Evolutionary conservation across 78 protist genomes (phyloP), one percentile per base, ranked within the genome.

Genomic region (Salpingoeca rosetta): DNA sequence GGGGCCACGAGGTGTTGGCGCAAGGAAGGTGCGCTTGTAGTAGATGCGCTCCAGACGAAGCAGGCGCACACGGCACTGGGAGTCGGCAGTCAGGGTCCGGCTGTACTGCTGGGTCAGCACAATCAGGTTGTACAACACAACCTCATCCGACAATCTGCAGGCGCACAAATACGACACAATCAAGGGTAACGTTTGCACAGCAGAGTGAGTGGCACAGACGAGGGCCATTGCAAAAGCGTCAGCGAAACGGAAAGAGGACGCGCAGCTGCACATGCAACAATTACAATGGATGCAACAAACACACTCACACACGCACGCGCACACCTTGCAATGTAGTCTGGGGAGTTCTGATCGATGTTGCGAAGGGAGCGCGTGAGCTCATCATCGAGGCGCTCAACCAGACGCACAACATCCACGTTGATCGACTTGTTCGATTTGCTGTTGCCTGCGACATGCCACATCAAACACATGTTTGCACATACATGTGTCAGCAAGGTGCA

Each of bases 381-480:
- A 72, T 93, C 94, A 85, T 93, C 97, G 44, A 94, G 90, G 38
- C 93, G 84, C 84, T 92, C 94, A 37, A 92, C 84, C 38, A 90
- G 57, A 0, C 90, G 42, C 38, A 88, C 43, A 36, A 94, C 41
- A 87, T 86, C 81, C 0, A 89, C 92, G 78, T 36, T 56, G 51
- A 85, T 57, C 51, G 7, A 0, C 65, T 10, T 31, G 17, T 56
- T 77, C 72, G 57, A 26, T 39, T 57, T 1, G 80, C 0, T 28
- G 44, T 1, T 25, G 1, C 45, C 45, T 3, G 0, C 42, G 42
- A 2, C 42, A 76, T 22, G 45, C 39, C 27, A 37, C 31, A 26
- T 56, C 35, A 25, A 31, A 79, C 28, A 31, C 3, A 27, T 1
- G 12, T 79, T 31, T 10, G 38, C 22, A 80, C 56, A 45, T 38